A percentile compares a stretch with the other conserved stretches of the same genome.
Evolutionary conservation across 108 stramenopile species (phyloP).

Genomic region (Pseudonitzschia delicatissima): DNA sequence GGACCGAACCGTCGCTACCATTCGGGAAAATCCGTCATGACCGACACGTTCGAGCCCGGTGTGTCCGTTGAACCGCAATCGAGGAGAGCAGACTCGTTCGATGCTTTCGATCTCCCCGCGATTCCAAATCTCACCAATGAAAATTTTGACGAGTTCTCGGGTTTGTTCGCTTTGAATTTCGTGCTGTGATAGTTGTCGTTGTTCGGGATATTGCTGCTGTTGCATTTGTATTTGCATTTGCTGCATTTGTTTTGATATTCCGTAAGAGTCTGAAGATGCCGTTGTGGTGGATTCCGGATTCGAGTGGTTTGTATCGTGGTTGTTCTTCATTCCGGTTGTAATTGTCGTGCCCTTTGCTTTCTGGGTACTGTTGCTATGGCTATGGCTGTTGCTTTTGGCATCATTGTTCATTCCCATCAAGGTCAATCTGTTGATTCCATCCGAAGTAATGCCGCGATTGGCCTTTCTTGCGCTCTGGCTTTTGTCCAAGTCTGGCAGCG

Average conservation of each 20-base stretch:
- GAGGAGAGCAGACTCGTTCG: constrained; percentile 37
- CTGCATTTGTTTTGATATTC: not conserved
- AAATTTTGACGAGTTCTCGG: constrained; percentile 50
- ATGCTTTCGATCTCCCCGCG: constrained; percentile 52
- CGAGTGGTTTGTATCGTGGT: not conserved
- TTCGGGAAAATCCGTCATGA: constrained; percentile 52
- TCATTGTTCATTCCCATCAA: not conserved
- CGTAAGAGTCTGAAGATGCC: not conserved
- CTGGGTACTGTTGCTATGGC: not conserved
- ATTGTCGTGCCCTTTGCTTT: no score
- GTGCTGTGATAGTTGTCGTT: not conserved
- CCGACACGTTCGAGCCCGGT: constrained; percentile 55
- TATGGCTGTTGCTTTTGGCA: not conserved
- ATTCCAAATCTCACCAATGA: constrained; percentile 63
- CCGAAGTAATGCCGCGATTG: no score
- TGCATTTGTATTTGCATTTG: not conserved
- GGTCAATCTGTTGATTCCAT: no score
- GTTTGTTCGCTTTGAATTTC: constrained; percentile 15
- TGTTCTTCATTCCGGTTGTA: not conserved
- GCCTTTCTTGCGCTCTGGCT: no score
- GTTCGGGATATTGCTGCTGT: not conserved
- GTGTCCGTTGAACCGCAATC: constrained; percentile 52
- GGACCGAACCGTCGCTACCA: constrained; percentile 49
- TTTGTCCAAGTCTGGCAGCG: not conserved
- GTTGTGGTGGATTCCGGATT: not conserved